These are phyloP conservation scores for Spiraea crenata DNA, from an alignment of 331 rosid genomes.

Conservation along the genomic window DNA sequence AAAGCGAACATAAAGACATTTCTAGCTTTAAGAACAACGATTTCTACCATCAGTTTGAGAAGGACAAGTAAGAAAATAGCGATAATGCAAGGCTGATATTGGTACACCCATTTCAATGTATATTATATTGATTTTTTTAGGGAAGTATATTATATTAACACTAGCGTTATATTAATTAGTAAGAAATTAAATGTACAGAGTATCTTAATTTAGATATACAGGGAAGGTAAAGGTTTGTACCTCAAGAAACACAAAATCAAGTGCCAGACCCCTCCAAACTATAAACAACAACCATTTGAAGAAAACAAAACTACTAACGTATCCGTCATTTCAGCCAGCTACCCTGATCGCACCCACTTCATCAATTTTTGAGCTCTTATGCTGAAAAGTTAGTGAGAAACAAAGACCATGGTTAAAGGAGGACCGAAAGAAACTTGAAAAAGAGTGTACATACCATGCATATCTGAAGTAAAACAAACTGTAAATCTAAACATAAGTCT, in stretches of 20 bases:
- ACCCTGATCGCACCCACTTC: slow-evolving; percentile 87
- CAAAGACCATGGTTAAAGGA: slow-evolving; percentile 14
- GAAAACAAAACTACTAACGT: slow-evolving; percentile 54
- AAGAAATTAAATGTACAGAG: not conserved
- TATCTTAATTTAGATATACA: slow-evolving; percentile 2
- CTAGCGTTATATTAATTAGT: no score
- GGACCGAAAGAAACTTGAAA: no score
- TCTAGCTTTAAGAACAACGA: not conserved
- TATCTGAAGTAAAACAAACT: not conserved
- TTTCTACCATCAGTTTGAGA: not conserved
- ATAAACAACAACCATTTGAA: slow-evolving; percentile 55
- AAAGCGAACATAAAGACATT: not conserved
- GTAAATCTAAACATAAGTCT: not conserved
- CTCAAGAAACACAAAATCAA: slow-evolving; percentile 64
- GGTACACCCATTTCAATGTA: not conserved
- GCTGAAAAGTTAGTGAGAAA: slow-evolving; percentile 52
- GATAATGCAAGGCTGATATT: not conserved
- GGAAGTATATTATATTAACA: no score
- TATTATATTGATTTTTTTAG: not conserved
- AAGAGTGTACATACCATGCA: slow-evolving; percentile 13
- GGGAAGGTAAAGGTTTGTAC: slow-evolving; percentile 45
- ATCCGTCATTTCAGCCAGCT: slow-evolving; percentile 66
- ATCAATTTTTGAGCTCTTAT: slow-evolving; percentile 86
- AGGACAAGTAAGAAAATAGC: not conserved
- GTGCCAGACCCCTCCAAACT: slow-evolving; percentile 62